Evolutionary conservation across 2,329 filamentous ascomycete species (phyloP).

Genomic region (Ascochyta rabiei): DNA sequence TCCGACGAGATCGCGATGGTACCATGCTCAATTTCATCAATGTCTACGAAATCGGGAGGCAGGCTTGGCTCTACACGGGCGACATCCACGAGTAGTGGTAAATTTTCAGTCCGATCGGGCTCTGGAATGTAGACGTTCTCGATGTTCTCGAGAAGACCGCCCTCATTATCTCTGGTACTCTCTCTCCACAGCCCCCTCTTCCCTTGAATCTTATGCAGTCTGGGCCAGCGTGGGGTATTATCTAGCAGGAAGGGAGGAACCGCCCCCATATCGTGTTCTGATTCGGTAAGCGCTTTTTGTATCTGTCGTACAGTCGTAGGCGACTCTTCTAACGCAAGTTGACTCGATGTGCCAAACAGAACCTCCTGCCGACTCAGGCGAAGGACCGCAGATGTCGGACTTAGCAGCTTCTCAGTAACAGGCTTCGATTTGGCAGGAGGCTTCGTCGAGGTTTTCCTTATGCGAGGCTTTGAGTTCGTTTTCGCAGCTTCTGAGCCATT

Average conservation of each 20-base stretch:
- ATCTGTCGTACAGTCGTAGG: slow-evolving; percentile 44
- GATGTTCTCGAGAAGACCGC: slow-evolving; percentile 36
- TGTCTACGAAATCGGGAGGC: slow-evolving; percentile 22
- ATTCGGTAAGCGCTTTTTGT: slow-evolving; percentile 43
- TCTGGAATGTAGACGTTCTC: slow-evolving; percentile 37
- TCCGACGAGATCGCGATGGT: slow-evolving; percentile 32
- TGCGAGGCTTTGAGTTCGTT: slow-evolving; percentile 30
- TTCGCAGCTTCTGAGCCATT: slow-evolving; percentile 19
- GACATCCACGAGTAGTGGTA: slow-evolving; percentile 35
- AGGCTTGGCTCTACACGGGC: slow-evolving; percentile 11
- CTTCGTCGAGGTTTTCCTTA: slow-evolving; percentile 35
- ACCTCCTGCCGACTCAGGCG: slow-evolving; percentile 43
- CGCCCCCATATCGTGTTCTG: slow-evolving; percentile 32
- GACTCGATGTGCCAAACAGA: slow-evolving; percentile 50
- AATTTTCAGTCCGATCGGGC: slow-evolving; percentile 40
- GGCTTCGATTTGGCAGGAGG: slow-evolving; percentile 33
- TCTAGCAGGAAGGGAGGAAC: neutral
- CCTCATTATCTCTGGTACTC: slow-evolving; percentile 41
- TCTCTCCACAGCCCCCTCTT: slow-evolving; percentile 41
- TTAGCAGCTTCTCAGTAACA: slow-evolving; percentile 45
- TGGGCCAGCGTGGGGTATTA: slow-evolving; percentile 22
- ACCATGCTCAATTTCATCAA: slow-evolving; percentile 24
- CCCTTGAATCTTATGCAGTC: slow-evolving; percentile 26
- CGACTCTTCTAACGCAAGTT: slow-evolving; percentile 47
- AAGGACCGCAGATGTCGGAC: slow-evolving; percentile 39